A percentile compares a stretch with the other conserved stretches of the same genome.
phyloP scores from a whole-genome alignment of 164 flowering plant genomes.

The Amborella trichopoda region DNA sequence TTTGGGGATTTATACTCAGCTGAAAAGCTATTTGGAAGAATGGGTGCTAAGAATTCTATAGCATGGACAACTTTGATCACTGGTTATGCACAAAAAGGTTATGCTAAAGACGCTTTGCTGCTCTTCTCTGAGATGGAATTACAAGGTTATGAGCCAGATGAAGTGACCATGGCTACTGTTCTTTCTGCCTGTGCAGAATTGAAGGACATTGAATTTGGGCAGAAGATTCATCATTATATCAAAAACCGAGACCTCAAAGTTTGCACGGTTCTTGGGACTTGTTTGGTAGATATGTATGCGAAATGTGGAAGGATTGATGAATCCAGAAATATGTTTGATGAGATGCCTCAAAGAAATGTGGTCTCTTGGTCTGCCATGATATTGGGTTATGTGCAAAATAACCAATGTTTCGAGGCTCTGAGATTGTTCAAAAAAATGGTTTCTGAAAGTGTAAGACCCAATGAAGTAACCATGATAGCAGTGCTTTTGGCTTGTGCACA shows the following conservation, averaged over 20 bases:
- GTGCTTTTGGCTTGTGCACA: conserved; percentile 19
- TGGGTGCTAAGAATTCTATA: conserved; percentile 14
- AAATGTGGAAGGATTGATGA: conserved; percentile 11
- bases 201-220: conserved; percentile 8
- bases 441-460: conserved; percentile 8
- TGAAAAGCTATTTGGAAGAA: conserved; percentile 18
- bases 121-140: conserved; percentile 34
- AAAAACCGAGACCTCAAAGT: conserved; percentile 25
- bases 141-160: conserved; percentile 35
- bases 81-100: conserved; percentile 12
- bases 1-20: conserved; percentile 6
- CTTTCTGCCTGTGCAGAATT: conserved; percentile 17
- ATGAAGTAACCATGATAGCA: conserved; percentile 16
- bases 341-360: conserved; percentile 19
- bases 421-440: conserved; percentile 17
- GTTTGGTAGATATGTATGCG: conserved; percentile 25
- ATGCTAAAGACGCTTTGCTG: conserved; percentile 13
- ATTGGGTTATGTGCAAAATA: conserved; percentile 17
- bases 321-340: conserved; percentile 11
- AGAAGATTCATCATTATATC: conserved; percentile 18
- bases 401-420: conserved; percentile 15
- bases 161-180: conserved; percentile 19
- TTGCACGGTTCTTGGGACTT: conserved; percentile 24
- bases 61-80: conserved; percentile 18
- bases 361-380: conserved; percentile 22